A percentile compares a stretch with the other conserved stretches of the same genome.
Evolutionary conservation across 129 eudicot genomes (phyloP).

Genomic region (Helichrysum umbraculigerum): DNA sequence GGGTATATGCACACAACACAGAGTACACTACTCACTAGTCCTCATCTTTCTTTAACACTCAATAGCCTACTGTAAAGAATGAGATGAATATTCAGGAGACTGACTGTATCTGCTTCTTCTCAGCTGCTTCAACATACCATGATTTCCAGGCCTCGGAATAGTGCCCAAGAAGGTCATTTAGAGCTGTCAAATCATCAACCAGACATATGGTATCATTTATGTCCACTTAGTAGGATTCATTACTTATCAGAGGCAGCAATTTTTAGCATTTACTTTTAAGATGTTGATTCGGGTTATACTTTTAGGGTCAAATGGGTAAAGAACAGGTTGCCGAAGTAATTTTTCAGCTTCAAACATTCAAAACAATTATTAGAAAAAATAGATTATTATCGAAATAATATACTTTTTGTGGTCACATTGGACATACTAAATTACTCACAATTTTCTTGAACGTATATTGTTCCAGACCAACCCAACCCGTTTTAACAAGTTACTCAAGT

Average conservation of each 20-base stretch:
- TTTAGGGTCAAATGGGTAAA: conserved; percentile 5
- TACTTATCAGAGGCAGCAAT: not conserved
- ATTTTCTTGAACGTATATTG: not conserved
- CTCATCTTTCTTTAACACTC: conserved; percentile 18
- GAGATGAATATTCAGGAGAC: conserved; percentile 28
- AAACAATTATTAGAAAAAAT: not conserved
- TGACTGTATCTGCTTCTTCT: conserved; percentile 40
- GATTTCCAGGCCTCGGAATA: conserved; percentile 67
- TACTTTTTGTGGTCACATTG: not conserved
- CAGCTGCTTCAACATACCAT: conserved; percentile 60
- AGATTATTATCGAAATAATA: not conserved
- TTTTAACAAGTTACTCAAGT: not conserved
- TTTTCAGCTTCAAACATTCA: not conserved
- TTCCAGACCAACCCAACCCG: not conserved
- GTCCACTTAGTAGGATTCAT: not conserved
- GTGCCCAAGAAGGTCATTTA: conserved; percentile 51
- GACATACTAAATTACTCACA: not conserved
- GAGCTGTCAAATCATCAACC: conserved; percentile 42
- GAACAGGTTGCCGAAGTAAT: not conserved
- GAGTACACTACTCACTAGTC: conserved; percentile 1
- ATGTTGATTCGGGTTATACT: not conserved
- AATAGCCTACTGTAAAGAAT: not conserved
- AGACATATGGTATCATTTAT: conserved; percentile 25
- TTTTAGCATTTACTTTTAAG: not conserved
- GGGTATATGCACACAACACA: conserved; percentile 22